These are phyloP conservation scores for Gyromitra esculenta DNA, from an alignment of 2,329 filamentous ascomycete species.

Conservation along the genomic window DNA sequence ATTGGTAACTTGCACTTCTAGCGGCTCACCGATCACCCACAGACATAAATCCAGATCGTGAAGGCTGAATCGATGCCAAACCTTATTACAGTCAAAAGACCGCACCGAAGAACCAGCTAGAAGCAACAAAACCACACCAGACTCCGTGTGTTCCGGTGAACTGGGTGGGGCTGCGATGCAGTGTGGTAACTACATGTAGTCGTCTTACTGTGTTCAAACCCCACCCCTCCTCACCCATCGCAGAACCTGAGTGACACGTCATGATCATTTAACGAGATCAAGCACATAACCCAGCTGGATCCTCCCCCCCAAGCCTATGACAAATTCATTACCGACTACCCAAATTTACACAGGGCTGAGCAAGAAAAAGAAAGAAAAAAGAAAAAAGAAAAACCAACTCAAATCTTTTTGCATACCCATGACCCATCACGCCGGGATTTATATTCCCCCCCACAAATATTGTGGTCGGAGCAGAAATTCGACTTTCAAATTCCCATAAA, in stretches of 20 bases:
- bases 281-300: neutral
- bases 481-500: no score
- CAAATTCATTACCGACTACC: neutral
- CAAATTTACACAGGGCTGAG: neutral
- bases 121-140: neutral
- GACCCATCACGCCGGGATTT: no score
- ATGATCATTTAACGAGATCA: neutral
- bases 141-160: neutral
- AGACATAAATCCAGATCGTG: no score
- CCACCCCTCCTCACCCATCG: no score
- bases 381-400: neutral
- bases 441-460: no score
- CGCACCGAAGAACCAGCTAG: neutral
- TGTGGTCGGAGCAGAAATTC: no score
- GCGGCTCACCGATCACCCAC: no score
- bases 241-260: neutral
- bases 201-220: neutral
- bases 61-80: no score
- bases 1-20: no score
- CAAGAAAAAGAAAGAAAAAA: neutral
- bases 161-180: no score
- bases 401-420: neutral
- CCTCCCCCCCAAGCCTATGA: neutral
- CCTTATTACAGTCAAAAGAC: no score
- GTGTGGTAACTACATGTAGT: neutral